Conservation (phyloP, 75 land plant species). For the Sequoia sempervirens region DNA sequence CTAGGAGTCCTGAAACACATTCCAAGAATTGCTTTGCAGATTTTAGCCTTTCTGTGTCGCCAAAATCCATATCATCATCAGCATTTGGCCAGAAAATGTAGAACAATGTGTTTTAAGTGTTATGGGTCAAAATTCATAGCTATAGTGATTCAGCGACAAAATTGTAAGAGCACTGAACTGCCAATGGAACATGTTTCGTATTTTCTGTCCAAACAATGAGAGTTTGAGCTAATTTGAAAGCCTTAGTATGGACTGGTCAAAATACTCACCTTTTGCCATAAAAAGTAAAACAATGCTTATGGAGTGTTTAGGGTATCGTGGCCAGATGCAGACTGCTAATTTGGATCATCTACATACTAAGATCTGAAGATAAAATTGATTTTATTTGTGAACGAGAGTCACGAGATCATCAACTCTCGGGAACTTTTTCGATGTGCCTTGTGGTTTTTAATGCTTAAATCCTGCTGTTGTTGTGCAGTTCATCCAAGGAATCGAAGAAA, state of each 20-base stretch:
- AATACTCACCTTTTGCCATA: background rate
- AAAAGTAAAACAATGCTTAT: background rate
- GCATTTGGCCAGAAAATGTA: too few relatives aligned
- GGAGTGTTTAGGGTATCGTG: background rate
- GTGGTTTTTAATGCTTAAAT: background rate
- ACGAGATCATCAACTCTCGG: background rate
- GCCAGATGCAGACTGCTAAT: background rate
- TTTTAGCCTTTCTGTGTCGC: too few relatives aligned
- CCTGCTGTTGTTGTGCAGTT: slow-evolving; percentile 27
- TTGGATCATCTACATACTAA: background rate
- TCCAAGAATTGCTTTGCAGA: too few relatives aligned
- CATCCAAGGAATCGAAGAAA: slow-evolving; percentile 50
- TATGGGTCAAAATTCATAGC: too few relatives aligned
- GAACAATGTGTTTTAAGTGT: too few relatives aligned
- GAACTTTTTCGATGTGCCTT: background rate
- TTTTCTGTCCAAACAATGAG: background rate
- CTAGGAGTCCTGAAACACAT: background rate
- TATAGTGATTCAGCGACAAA: too few relatives aligned
- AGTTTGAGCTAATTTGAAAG: background rate
- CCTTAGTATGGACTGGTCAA: background rate
- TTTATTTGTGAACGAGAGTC: background rate
- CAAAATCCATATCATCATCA: too few relatives aligned
- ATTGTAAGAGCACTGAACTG: too few relatives aligned
- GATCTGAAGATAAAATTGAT: background rate
- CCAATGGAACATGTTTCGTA: background rate